These are phyloP conservation scores for Colletotrichum theobromicola DNA, from an alignment of 2,329 filamentous ascomycete genomes.

Conservation along the genomic window DNA sequence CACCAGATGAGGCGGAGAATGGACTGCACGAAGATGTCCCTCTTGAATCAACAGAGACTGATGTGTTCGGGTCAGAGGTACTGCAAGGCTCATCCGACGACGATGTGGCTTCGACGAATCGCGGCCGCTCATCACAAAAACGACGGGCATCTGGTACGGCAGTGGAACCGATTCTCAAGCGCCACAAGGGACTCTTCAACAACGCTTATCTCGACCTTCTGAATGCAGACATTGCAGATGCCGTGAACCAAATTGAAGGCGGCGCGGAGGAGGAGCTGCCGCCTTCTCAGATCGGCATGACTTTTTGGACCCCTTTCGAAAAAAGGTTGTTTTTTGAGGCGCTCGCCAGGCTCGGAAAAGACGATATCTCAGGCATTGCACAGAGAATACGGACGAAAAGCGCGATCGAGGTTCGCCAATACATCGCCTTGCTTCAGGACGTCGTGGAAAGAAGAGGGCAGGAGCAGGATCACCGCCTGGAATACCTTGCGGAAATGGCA, in stretches of 20 bases:
- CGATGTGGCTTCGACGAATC: not conserved
- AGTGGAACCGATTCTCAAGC: constrained; percentile 45
- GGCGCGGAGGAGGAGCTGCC: constrained; percentile 35
- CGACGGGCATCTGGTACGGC: constrained; percentile 28
- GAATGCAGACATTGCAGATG: constrained; percentile 64
- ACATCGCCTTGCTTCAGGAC: constrained; percentile 66
- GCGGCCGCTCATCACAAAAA: constrained; percentile 30
- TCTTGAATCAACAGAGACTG: not conserved
- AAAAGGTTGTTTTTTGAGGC: constrained; percentile 74
- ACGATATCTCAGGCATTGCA: constrained; percentile 68
- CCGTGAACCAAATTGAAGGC: constrained; percentile 40
- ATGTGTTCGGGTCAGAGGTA: not conserved
- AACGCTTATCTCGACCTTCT: constrained; percentile 54
- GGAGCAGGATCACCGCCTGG: constrained; percentile 26
- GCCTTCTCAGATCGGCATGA: constrained; percentile 69
- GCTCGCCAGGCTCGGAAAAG: constrained; percentile 67
- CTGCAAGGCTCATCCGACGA: not conserved
- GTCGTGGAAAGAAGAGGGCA: constrained; percentile 46
- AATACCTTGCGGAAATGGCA: constrained; percentile 44
- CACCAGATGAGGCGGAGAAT: not conserved
- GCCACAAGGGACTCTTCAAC: constrained; percentile 48
- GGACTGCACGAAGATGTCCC: not conserved
- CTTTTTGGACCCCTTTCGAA: constrained; percentile 73
- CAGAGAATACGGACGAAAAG: constrained; percentile 72
- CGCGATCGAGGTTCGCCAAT: constrained; percentile 74